Base-by-base conservation (phyloP, 140 eudicot genomes). In the Oenanthe javanica region DNA sequence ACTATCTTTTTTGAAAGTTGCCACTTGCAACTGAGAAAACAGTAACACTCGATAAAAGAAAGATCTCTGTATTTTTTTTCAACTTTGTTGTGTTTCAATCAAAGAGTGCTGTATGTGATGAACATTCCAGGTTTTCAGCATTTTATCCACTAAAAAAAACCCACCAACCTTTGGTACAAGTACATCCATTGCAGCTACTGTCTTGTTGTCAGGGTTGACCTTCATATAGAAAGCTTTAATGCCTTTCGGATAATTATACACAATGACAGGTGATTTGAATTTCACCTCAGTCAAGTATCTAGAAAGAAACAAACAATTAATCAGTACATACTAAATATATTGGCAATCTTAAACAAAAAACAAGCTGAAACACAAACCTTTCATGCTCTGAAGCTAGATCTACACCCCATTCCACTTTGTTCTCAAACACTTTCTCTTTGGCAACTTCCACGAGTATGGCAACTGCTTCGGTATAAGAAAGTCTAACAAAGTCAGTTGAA, bases 151-250 rank as follows among this genome's bases (percentile, higher is more conserved):
- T 36, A 18, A 0, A 13, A 13, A 48, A n/a, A 74, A 9, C 47
- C n/a, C 23, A 47, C 78, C 59, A 72, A 92, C 97, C 97, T 92
- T 94, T 42, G 97, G 98, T 43, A 94, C 97, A 86, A 94, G 98
- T 72, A 94, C 97, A 76, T 94, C 98, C 98, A 94, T 94, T 23
- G 98, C 98, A 83, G 98, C 98, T 73, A 94, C 98, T 47, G 96
- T 94, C 84, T 92, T 90, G 54, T 91, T 87, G 79, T 94, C 97
- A 8, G 92, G 90, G 73, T 94, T 94, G 80, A 92, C 83, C 87
- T 91, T 92, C 97, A 94, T 94, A 84, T 94, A 94, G 75, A 92
- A 92, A 10, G 98, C 97, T 88, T 94, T 94, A 50, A 94, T 94
- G n/a, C 85, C 92, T 85, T 94, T 94, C 14, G 98, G 98, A 87